A percentile compares a stretch with the other conserved stretches of the same genome.
Evolutionary conservation across 2,329 filamentous ascomycete species (phyloP).

Genomic region (Colletotrichum eremochloae): DNA sequence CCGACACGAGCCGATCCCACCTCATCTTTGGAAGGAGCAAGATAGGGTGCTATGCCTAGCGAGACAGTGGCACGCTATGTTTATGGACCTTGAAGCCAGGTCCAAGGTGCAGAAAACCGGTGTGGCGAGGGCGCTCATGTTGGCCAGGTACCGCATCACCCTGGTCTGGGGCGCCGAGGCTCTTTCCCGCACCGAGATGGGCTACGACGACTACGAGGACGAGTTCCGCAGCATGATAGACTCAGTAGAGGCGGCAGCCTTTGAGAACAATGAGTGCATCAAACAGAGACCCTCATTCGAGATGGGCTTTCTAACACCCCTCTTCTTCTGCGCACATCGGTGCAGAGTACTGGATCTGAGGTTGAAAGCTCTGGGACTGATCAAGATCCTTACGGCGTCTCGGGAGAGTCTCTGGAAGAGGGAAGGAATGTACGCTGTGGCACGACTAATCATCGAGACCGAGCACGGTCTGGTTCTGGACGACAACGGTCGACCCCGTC

Average conservation of each 20-base stretch:
- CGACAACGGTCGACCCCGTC: not conserved
- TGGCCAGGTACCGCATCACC: constrained; percentile 14
- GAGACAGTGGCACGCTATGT: constrained; percentile 42
- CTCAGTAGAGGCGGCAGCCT: constrained; percentile 30
- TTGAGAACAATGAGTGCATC: not conserved
- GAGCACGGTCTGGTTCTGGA: constrained; percentile 29
- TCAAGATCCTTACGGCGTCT: constrained; percentile 43
- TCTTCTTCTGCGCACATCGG: constrained; percentile 21
- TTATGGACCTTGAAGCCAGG: constrained; percentile 40
- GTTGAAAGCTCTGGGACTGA: constrained; percentile 53
- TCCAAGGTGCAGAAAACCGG: not conserved
- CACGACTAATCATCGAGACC: constrained; percentile 27
- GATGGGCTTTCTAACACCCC: constrained; percentile 22
- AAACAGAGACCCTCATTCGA: constrained; percentile 25
- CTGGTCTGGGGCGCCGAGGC: constrained; percentile 18
- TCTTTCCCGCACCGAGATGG: constrained; percentile 46
- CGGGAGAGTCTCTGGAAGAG: constrained; percentile 27
- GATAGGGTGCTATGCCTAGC: not conserved
- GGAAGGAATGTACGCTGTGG: constrained; percentile 26
- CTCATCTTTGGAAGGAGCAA: constrained; percentile 39
- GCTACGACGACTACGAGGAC: constrained; percentile 52
- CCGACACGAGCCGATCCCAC: constrained; percentile 13
- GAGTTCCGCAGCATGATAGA: constrained; percentile 55
- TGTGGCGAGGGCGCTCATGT: not conserved
- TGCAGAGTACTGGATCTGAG: constrained; percentile 51